These are phyloP conservation scores for Melaleuca quinquenervia DNA, from an alignment of 345 rosid genomes.

Conservation along the genomic window DNA sequence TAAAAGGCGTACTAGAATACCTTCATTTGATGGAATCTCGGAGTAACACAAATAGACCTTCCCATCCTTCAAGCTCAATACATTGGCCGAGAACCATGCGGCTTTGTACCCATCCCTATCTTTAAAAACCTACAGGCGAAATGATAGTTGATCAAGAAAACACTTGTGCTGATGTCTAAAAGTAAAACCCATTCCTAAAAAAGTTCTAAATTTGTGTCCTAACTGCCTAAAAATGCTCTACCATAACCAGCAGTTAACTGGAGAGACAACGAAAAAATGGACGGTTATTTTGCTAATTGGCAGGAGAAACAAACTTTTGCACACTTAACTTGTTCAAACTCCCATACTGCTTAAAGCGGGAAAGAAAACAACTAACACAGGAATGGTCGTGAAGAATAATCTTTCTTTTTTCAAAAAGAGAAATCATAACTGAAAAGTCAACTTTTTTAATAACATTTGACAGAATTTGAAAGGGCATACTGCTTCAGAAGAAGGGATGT, in stretches of 20 bases:
- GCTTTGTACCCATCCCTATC: constrained; percentile 52
- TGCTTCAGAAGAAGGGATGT: not conserved
- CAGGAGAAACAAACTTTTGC: not conserved
- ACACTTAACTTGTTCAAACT: not conserved
- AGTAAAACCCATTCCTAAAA: not conserved
- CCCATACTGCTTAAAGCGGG: not conserved
- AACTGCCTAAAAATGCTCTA: not conserved
- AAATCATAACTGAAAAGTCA: not conserved
- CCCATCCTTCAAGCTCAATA: constrained; percentile 60
- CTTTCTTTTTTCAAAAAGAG: not conserved
- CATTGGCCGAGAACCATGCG: constrained; percentile 79
- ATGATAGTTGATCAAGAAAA: not conserved
- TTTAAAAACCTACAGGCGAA: constrained; percentile 52
- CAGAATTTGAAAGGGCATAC: not conserved
- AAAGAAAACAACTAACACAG: not conserved
- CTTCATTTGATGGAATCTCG: constrained; percentile 56
- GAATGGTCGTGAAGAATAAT: not conserved
- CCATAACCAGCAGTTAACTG: not conserved
- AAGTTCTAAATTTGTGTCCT: not conserved
- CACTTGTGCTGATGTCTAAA: not conserved
- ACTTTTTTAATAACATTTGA: not conserved
- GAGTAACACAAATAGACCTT: constrained; percentile 64
- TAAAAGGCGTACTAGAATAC: constrained; percentile 6
- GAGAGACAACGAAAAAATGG: not conserved
- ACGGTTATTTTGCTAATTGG: not conserved